Base-by-base conservation (phyloP, 2,329 filamentous ascomycete species). In the Leptographium radiaticola region DNA sequence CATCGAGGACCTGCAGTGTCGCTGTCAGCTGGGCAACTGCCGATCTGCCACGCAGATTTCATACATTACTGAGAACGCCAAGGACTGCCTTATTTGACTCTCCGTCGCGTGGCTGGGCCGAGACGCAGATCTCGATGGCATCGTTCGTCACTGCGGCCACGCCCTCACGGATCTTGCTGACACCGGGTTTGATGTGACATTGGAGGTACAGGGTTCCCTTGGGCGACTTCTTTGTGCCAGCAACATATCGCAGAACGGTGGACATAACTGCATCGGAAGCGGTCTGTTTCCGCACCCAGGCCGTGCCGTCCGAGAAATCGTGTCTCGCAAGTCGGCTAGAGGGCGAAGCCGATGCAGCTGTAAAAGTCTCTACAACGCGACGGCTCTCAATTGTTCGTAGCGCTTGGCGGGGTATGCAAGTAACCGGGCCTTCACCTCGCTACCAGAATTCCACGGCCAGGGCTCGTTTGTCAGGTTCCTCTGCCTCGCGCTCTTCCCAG, bases 81-180 rank as follows among this genome's bases (percentile, higher is more conserved):
- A 80, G 68, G 2, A 86, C 80, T 6, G 84, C 83, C 62, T 76
- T 77, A 63, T 88, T 88, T 6, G 84, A 79, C 62, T 86, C 81
- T 15, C 83, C 83, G 15, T 87, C 81, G 56, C 75, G 74, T 12
- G 84, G 74, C 58, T 76, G 81, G 0, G 82, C 83, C 0, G 83
- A 68, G 2, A 87, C 83, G 49, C 81, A 84, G 1, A 89, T 65
- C 56, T 85, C 77, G 48, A 88, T 74, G 2, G 68, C 69, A 8
- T 78, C 72, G 30, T 80, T 73, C 0, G 75, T 74, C 5, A 88
- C 66, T 0, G 72, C 70, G 3, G 70, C 63, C 46, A 88, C 71
- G 15, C 84, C 84, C 60, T 86, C 76, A 38, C 82, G 76, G 30
- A 71, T 71, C 33, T 77, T 79, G 63, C 72, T 80, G 13, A 79